Evolutionary conservation across 2,329 filamentous ascomycete species (phyloP).

Genomic region (Pseudogymnoascus sp.): DNA sequence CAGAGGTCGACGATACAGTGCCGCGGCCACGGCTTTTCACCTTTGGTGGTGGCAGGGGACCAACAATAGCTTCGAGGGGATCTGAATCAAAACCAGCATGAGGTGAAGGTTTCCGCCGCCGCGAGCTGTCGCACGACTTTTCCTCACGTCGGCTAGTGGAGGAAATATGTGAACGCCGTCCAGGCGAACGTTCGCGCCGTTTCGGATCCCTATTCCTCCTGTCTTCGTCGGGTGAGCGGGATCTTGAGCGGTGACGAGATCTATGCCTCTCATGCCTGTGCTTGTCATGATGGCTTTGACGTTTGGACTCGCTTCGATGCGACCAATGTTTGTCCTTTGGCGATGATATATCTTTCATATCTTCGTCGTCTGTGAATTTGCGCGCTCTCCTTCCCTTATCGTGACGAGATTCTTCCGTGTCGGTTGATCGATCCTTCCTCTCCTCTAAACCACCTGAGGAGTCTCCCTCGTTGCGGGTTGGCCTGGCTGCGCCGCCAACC

Average conservation of each 20-base stretch:
- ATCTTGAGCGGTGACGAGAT: neutral
- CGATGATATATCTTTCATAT: neutral
- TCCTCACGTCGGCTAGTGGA: neutral
- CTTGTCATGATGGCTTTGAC: neutral
- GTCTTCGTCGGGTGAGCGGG: neutral
- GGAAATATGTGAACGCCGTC: neutral
- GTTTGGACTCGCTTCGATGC: neutral
- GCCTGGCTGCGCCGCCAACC: neutral
- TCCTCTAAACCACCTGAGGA: neutral
- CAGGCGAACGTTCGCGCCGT: neutral
- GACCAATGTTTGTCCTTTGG: neutral
- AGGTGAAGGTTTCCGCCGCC: neutral
- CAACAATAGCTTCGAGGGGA: slow-evolving; percentile 67
- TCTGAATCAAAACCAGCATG: slow-evolving; percentile 49
- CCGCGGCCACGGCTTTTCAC: slow-evolving; percentile 60
- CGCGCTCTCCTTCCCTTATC: neutral
- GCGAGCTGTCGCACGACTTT: neutral
- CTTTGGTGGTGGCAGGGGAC: slow-evolving; percentile 54
- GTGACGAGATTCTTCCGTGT: neutral
- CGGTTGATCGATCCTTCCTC: neutral
- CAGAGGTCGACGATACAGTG: slow-evolving; percentile 48
- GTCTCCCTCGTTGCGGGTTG: neutral
- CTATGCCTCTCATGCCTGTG: neutral
- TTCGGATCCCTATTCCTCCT: slow-evolving; percentile 1
- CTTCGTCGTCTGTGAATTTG: neutral